Base-by-base conservation (phyloP, 257 asterid genomes). In the Nicotiana noctiflora region DNA sequence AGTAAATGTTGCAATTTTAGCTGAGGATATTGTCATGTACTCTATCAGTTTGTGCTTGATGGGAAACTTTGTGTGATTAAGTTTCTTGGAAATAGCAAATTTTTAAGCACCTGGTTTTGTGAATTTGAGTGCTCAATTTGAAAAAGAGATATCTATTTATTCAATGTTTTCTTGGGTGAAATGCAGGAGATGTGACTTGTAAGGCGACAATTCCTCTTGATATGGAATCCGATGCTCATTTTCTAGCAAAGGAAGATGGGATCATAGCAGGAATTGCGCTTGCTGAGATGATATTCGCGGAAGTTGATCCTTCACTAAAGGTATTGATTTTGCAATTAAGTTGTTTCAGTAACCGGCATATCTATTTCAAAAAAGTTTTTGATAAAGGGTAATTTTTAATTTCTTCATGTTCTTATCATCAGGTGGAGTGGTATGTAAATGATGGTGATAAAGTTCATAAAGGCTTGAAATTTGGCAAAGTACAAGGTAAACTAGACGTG, bases 201-300 rank as follows among this genome's bases (percentile, higher is more conserved):
- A 90, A 92, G 85, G 99, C 99, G 59, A 94, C 97, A 29, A 91
- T 96, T 89, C 98, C 97, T 8, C 44, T 76, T 89, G 97, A 94
- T 62, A 88, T 90, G 92, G 98, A 94, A 82, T 97, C 88, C 57
- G 98, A 92, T 88, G 99, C 99, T 82, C 79, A 87, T 88, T 94
- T 96, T 83, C 79, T 96, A 84, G 98, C 98, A 37, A 96, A 96
- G 89, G 98, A 96, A 84, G 94, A 96, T 79, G 98, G 98, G 82
- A 88, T 94, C 55, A 89, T 94, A 62, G 98, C 98, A 27, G 99
- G 99, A 32, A 90, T 94, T 87, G 91, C 96, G 46, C 93, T 96
- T 53, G 92, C 99, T 51, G 99, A 92, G 83, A 94, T 94, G 98
- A 89, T 91, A 66, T 94, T 96, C 84, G 72, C 82, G 6, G 95